Evolutionary conservation across 2,329 filamentous ascomycete genomes (phyloP), one percentile per base, ranked within the genome.

Genomic region (Cordyceps cateniannulata): DNA sequence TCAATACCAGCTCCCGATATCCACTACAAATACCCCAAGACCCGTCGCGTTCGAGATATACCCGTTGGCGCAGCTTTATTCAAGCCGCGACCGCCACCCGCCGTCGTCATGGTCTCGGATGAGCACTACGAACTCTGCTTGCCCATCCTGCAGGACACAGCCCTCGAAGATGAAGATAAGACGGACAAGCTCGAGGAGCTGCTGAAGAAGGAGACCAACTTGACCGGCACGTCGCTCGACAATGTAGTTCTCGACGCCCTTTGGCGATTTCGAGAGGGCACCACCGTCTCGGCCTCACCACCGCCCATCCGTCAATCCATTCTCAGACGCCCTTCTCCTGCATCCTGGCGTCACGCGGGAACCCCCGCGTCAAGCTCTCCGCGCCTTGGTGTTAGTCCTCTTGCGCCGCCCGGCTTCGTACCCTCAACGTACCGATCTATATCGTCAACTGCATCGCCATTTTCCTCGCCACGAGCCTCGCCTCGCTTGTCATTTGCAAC

Each of bases 101-200:
- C n/a, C 25, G 35, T 42, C 45, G 82, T 64, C 72, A 97, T 98
- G 93, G 87, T 96, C 64, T 90, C 93, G 69, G 93, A 98, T 80
- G 87, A 93, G 68, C 86, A 93, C 60, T 96, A 96, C 79, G 92
- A 97, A 69, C 84, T 95, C 70, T 96, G 92, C 74, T 85, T 96
- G 72, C 90, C 91, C 57, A 85, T 97, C 71, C 84, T 99, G 65
- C 87, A 95, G 77, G 88, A 97, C 76, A 78, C 85, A 62, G 81
- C 82, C 60, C 81, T 96, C 63, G 91, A 96, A 69, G 95, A 98
- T 65, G 95, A 99, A 76, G 93, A 97, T 71, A 96, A 95, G 80
- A 93, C 90, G 53, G 93, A 98, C 75, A 90, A 85, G 76, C 81
- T 97, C 58, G 93, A 97, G 77, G 89, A 92, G 66, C 81, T 97